A percentile compares a stretch with the other conserved stretches of the same genome.
Evolutionary conservation across 805 yeast species (phyloP).

Genomic region (Nakazawaea wyomingensis): DNA sequence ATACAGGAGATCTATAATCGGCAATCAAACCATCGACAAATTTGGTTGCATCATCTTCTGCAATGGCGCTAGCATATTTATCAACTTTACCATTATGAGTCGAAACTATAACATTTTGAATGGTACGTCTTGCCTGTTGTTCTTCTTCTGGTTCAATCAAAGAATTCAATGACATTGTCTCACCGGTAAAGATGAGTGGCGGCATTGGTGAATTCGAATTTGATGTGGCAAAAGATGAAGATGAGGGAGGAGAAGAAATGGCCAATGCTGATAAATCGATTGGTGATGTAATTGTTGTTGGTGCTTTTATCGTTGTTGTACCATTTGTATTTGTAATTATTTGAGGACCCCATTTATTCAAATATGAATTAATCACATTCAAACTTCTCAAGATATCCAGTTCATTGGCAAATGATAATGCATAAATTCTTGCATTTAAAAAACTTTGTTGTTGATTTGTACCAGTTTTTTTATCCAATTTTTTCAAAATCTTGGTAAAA

Average conservation of each 20-base stretch:
- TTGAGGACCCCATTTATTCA: constrained; percentile 48
- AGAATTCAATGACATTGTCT: neutral
- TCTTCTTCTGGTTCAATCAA: neutral
- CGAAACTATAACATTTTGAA: neutral
- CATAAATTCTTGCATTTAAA: constrained; percentile 61
- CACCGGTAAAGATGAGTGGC: constrained; percentile 17
- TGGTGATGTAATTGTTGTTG: no score
- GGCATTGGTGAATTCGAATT: neutral
- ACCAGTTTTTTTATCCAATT: constrained; percentile 79
- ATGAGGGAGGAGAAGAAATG: no score
- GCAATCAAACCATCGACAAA: constrained; percentile 30
- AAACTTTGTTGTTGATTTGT: constrained; percentile 52
- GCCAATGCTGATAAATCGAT: no score
- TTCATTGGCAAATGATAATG: constrained; percentile 76
- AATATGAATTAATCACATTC: constrained; percentile 42
- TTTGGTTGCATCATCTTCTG: constrained; percentile 20
- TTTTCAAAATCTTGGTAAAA: constrained; percentile 81
- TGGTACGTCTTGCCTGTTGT: neutral
- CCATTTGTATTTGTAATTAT: no score
- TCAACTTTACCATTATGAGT: constrained; percentile 11
- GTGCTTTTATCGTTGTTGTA: no score
- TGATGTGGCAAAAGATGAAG: no score
- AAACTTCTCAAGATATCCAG: constrained; percentile 50
- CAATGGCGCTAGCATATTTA: constrained; percentile 20
- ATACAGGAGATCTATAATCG: constrained; percentile 38